Percentiles rank a stretch among this genome's conserved stretches.
These are phyloP conservation scores for Botryobasidium botryosum DNA, from an alignment of 768 basidiomycete genomes.

Conservation along the genomic window DNA sequence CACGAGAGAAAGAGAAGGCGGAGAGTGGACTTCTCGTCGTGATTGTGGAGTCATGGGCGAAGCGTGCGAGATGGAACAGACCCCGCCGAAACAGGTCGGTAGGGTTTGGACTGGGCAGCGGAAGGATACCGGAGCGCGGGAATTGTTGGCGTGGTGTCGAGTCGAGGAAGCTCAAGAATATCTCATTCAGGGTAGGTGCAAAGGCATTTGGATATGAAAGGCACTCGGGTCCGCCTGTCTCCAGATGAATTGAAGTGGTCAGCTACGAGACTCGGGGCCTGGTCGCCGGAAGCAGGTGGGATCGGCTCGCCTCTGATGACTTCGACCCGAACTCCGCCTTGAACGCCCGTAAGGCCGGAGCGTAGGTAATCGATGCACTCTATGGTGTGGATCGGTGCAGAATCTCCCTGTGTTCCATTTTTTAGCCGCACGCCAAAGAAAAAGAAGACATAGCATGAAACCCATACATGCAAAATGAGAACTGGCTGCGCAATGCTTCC, in stretches of 20 bases:
- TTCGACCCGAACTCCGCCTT: conserved; percentile 2
- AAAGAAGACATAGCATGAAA: background rate
- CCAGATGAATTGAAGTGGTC: background rate
- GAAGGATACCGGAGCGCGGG: background rate
- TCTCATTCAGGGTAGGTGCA: background rate
- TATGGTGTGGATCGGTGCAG: conserved; percentile 2
- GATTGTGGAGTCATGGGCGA: conserved; percentile 1
- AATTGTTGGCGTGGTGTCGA: background rate
- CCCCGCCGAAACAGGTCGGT: conserved; percentile 1
- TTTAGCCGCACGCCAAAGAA: no score
- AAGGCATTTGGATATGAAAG: background rate
- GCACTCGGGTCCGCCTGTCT: conserved; percentile 1
- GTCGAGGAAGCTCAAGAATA: background rate
- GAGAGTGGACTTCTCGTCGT: conserved; percentile 1
- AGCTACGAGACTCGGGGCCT: background rate
- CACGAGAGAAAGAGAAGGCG: conserved; percentile 4
- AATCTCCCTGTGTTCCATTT: no score
- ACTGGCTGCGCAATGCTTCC: conserved; percentile 44
- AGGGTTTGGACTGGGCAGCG: background rate
- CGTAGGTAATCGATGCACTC: conserved; percentile 1
- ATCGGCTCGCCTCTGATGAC: background rate
- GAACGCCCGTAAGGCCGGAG: background rate
- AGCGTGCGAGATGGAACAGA: background rate
- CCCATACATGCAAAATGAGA: conserved; percentile 44
- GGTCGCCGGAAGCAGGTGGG: no score